Conservation (phyloP, 805 yeast species). For the Yamadazyma nakazawae region DNA sequence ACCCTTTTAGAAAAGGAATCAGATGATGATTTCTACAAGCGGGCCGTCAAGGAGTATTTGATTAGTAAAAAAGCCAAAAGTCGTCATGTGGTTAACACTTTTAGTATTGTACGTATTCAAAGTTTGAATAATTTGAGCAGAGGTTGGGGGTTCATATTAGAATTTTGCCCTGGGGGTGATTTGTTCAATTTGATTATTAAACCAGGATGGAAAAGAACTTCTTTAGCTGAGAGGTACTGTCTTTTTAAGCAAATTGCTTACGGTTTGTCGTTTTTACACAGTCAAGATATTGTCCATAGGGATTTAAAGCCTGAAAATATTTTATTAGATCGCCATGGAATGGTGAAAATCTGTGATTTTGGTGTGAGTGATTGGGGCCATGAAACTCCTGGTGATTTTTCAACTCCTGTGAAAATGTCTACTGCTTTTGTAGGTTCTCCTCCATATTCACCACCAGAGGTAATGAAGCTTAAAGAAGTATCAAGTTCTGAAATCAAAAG, state of each 20-base stretch:
- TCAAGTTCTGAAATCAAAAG: constrained; percentile 29
- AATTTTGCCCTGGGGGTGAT: constrained; percentile 60
- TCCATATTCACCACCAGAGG: constrained; percentile 80
- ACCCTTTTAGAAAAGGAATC: constrained; percentile 57
- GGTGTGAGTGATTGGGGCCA: constrained; percentile 72
- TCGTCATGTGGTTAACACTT: constrained; percentile 58
- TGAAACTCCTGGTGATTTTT: constrained; percentile 47
- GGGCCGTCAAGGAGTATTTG: constrained; percentile 63
- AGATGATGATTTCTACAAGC: constrained; percentile 58
- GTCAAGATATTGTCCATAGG: constrained; percentile 63
- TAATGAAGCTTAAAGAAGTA: constrained; percentile 47
- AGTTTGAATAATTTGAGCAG: constrained; percentile 51
- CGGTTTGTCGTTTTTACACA: constrained; percentile 63
- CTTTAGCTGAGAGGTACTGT: constrained; percentile 55
- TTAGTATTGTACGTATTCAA: constrained; percentile 55
- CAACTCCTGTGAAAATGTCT: constrained; percentile 36
- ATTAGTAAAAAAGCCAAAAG: constrained; percentile 56
- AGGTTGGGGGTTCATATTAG: constrained; percentile 77
- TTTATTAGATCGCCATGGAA: constrained; percentile 54
- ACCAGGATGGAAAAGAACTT: constrained; percentile 57
- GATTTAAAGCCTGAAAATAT: constrained; percentile 78
- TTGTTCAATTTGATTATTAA: constrained; percentile 52
- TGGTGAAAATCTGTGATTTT: constrained; percentile 69
- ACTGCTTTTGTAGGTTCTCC: constrained; percentile 70
- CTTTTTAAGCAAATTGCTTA: constrained; percentile 64